Conservation (phyloP, 768 basidiomycete species). For the Cystoderma amianthinum region DNA sequence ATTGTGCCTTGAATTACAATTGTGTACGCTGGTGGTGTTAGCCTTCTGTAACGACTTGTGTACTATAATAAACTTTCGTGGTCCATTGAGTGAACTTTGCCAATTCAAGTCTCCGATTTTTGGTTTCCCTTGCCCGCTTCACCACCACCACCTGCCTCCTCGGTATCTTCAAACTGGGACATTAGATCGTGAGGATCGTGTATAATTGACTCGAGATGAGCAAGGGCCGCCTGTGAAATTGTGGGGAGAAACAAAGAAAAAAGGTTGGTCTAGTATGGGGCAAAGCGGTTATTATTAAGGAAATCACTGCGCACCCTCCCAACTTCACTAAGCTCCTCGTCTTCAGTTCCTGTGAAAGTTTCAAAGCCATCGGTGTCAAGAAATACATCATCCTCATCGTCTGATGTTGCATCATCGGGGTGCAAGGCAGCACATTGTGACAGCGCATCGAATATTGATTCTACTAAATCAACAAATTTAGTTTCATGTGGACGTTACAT, state of each 20-base stretch:
- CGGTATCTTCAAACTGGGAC: constrained; percentile 4
- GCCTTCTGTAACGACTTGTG: no score
- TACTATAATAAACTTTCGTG: no score
- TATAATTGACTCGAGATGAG: constrained; percentile 79
- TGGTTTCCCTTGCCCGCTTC: no score
- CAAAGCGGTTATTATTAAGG: constrained; percentile 65
- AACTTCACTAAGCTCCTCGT: constrained; percentile 75
- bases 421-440: constrained; percentile 82
- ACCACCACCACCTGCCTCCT: no score
- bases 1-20: no score
- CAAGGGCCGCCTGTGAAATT: constrained; percentile 80
- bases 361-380: constrained; percentile 49
- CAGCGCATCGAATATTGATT: constrained; percentile 80
- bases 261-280: constrained; percentile 70
- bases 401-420: constrained; percentile 43
- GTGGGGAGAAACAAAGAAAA: constrained; percentile 11
- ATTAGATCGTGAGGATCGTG: constrained; percentile 35
- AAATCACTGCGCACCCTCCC: constrained; percentile 95
- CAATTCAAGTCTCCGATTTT: no score
- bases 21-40: no score
- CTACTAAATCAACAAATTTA: constrained; percentile 67
- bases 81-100: no score
- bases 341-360: constrained; percentile 48
- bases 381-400: constrained; percentile 50
- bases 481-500: no score